Percentiles rank a stretch among this genome's conserved stretches.
Conservation (phyloP, 768 basidiomycete genomes). For the Pulveroboletus sp. region DNA sequence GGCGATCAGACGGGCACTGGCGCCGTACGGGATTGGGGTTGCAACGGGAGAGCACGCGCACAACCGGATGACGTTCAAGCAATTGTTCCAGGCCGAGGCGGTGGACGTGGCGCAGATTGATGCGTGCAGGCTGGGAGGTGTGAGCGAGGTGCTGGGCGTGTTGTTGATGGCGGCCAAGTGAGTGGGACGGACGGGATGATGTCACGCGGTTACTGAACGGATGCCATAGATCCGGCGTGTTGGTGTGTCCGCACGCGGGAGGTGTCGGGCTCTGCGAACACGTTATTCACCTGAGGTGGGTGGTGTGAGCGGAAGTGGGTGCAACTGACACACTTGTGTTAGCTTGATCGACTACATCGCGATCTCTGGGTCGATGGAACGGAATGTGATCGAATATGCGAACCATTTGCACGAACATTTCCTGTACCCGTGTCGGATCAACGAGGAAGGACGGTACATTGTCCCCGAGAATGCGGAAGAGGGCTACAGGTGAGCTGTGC, state of each 20-base stretch:
- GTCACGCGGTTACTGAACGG: neutral
- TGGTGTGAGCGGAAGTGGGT: neutral
- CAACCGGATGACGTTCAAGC: conserved; percentile 95
- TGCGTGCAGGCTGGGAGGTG: conserved; percentile 85
- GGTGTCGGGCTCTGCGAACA: conserved; percentile 93
- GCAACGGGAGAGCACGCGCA: conserved; percentile 96
- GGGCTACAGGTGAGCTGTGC: conserved; percentile 52
- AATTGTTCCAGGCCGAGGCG: conserved; percentile 82
- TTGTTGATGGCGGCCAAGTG: conserved; percentile 89
- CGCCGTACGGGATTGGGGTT: conserved; percentile 80
- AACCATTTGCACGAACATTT: conserved; percentile 93
- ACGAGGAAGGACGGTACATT: conserved; percentile 79
- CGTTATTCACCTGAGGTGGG: conserved; percentile 76
- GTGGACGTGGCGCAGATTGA: conserved; percentile 91
- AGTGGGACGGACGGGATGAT: conserved; percentile 18
- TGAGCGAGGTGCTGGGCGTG: conserved; percentile 86
- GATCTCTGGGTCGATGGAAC: conserved; percentile 85
- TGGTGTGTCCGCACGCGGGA: conserved; percentile 90
- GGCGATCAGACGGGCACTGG: conserved; percentile 72
- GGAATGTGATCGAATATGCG: conserved; percentile 85
- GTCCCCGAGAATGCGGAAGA: conserved; percentile 71
- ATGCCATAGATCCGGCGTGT: conserved; percentile 65
- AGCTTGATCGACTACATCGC: conserved; percentile 90
- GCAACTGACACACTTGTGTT: conserved; percentile 11
- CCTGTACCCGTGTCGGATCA: conserved; percentile 80